Conservation (phyloP, 345 rosid genomes). For the Salix arbutifolia region DNA sequence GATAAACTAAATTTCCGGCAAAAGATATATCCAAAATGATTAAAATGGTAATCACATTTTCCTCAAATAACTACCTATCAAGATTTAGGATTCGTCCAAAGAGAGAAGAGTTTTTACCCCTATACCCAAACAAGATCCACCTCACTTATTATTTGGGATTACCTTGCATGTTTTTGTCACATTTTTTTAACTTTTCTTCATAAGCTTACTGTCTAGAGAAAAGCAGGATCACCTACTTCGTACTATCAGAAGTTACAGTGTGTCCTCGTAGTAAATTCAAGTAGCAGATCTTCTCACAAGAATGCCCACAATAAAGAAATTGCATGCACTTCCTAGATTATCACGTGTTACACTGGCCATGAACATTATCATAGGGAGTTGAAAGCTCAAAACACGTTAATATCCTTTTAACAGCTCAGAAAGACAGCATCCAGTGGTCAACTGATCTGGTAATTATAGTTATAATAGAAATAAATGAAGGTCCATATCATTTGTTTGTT, state of each 20-base stretch:
- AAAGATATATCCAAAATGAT: not conserved
- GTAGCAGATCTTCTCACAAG: not conserved
- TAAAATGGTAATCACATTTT: not conserved
- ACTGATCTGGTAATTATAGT: not conserved
- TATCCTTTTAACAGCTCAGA: not conserved
- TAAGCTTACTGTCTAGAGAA: not conserved
- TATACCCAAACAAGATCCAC: not conserved
- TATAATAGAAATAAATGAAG: not conserved
- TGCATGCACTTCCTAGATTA: not conserved
- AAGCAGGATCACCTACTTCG: not conserved
- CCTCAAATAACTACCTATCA: not conserved
- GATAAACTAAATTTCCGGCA: not conserved
- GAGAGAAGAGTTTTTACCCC: not conserved
- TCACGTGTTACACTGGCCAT: not conserved
- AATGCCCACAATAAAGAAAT: not conserved
- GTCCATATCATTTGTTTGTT: not conserved
- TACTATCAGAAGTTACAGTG: not conserved
- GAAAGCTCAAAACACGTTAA: not conserved
- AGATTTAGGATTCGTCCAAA: not conserved
- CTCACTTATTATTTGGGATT: not conserved
- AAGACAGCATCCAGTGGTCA: not conserved
- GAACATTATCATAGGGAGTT: not conserved
- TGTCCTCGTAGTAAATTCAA: not conserved
- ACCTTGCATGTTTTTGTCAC: not conserved
- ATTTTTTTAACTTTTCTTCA: not conserved